Conservation (phyloP, 495 filamentous ascomycete genomes). For the Neurospora intermedia region DNA sequence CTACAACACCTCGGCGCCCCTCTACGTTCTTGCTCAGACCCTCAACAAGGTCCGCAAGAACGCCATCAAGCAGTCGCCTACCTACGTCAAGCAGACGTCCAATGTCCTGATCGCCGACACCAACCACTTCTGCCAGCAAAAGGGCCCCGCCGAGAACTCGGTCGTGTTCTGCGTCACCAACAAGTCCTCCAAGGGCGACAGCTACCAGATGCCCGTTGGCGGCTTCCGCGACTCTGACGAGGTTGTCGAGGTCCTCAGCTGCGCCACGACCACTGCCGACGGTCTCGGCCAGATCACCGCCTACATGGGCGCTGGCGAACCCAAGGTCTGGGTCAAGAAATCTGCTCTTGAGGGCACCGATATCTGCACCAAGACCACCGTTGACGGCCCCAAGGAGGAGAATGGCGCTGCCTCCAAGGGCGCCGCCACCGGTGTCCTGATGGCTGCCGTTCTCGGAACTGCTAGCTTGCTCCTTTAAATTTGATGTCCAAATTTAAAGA, state of each 20-base stretch:
- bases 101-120: slow-evolving; percentile 43
- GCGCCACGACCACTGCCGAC: slow-evolving; percentile 14
- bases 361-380: slow-evolving; percentile 12
- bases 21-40: slow-evolving; percentile 49
- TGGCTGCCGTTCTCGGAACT: slow-evolving; percentile 8
- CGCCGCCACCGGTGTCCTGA: slow-evolving; percentile 8
- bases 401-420: not conserved
- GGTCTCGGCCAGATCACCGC: slow-evolving; percentile 12
- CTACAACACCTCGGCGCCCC: slow-evolving; percentile 46
- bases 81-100: slow-evolving; percentile 45
- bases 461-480: slow-evolving; percentile 11
- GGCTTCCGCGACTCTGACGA: slow-evolving; percentile 18
- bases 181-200: slow-evolving; percentile 19
- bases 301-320: slow-evolving; percentile 17
- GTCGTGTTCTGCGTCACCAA: slow-evolving; percentile 25
- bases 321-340: slow-evolving; percentile 13
- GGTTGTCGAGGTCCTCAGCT: slow-evolving; percentile 20
- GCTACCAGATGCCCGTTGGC: slow-evolving; percentile 11
- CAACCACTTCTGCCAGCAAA: slow-evolving; percentile 50
- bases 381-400: slow-evolving; percentile 2
- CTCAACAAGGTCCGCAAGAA: slow-evolving; percentile 52
- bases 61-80: slow-evolving; percentile 35
- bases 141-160: slow-evolving; percentile 50
- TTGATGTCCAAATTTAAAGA: not conserved
- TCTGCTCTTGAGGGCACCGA: slow-evolving; percentile 11